Base-by-base conservation (phyloP, 306 rosid species). In the Abrus precatorius region DNA sequence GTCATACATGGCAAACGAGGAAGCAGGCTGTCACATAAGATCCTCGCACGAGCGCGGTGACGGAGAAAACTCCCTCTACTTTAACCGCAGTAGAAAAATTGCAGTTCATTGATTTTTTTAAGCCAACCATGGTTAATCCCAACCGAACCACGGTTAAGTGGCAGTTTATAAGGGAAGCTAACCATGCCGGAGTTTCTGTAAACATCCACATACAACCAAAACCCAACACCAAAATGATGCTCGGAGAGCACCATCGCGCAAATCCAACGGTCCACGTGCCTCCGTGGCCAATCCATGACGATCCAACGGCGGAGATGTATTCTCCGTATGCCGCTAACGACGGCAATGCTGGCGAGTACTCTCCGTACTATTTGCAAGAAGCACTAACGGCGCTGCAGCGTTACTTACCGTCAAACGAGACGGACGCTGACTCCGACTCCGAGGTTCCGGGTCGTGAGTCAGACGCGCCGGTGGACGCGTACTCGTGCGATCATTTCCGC, bases 401-500 rank as follows among this genome's bases (percentile, higher is more conserved):
- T 52, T 93, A 86, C 78, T 55, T 91, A 0, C 94, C 94, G 0
- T 83, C 94, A 0, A 88, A 86, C 81, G 93, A 88, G 1, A 7
- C 72, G 1, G 96, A 89, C 3, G 20, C 7, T 0, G 99, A 91
- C 61, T 87, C 93, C 0, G 98, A 95, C 27, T 67, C 84, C 0
- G 98, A 92, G 33, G 7, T 80, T 7, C 63, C 77, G 2, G 90
- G 77, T 2, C 88, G 82, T 0, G 97, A 87, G 5, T 29, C 86
- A 45, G 98, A 93, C 10, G 78, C 90, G 56, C 93, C 97, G 50
- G 85, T 93, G 2, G 97, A 93, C n/a, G 97, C 98, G 0, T 96
- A 87, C 84, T 88, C 99, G 4, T 90, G 97, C 78, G 99, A 96
- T 72, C 97, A 96, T 13, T 96, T 96, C 76, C 85, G 99, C 41